A percentile compares a stretch with the other conserved stretches of the same genome.
phyloP scores from a whole-genome alignment of 495 filamentous ascomycete genomes.

The Penicillium malachiteum region DNA sequence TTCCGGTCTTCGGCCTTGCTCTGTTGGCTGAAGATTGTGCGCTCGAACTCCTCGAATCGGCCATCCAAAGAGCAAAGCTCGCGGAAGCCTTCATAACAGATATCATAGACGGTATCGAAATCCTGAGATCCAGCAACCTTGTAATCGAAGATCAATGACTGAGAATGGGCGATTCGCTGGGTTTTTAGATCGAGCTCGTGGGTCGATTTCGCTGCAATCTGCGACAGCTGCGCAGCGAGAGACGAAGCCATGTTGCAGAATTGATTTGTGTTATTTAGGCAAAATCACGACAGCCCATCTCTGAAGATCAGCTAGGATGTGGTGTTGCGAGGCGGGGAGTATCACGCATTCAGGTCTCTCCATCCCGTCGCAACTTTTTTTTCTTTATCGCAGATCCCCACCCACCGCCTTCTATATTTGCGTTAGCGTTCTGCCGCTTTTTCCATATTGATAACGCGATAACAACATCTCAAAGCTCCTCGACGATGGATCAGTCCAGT shows the following conservation, averaged over 20 bases:
- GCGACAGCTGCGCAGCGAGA: constrained; percentile 75
- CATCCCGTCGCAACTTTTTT: constrained; percentile 32
- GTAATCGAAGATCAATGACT: constrained; percentile 87
- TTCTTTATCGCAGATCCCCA: constrained; percentile 22
- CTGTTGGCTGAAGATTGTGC: constrained; percentile 82
- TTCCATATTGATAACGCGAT: constrained; percentile 6
- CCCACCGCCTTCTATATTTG: constrained; percentile 11
- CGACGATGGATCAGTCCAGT: constrained; percentile 40
- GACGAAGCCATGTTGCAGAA: constrained; percentile 66
- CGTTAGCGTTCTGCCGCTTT: neutral
- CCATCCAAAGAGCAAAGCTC: constrained; percentile 84
- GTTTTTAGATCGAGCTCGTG: constrained; percentile 84
- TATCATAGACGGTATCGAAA: constrained; percentile 80
- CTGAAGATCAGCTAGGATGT: neutral
- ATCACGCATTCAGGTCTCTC: neutral
- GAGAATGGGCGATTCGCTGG: constrained; percentile 82
- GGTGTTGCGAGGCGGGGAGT: constrained; percentile 8
- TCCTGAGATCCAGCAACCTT: constrained; percentile 78
- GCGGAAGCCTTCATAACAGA: constrained; percentile 83
- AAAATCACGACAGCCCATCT: constrained; percentile 15
- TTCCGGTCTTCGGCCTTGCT: constrained; percentile 84
- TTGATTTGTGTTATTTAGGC: constrained; percentile 2
- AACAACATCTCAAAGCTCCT: constrained; percentile 9
- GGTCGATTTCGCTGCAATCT: constrained; percentile 74
- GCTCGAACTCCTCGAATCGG: constrained; percentile 67